Evolutionary conservation across 306 rosid species (phyloP).

Genomic region (Corylus avellana): DNA sequence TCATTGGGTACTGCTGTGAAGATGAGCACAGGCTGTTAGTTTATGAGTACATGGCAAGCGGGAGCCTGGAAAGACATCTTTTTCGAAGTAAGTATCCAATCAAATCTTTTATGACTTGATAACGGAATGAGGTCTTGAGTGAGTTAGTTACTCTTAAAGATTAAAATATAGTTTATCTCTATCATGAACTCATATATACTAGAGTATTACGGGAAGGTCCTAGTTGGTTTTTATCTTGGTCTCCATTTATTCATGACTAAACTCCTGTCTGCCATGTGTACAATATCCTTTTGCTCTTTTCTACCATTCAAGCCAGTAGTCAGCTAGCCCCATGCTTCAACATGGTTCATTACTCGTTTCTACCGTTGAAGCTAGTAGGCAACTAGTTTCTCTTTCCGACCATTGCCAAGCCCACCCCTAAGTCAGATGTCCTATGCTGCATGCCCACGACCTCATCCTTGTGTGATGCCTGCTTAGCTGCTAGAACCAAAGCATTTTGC

Average conservation of each 20-base stretch:
- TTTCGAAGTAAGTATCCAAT: conserved; percentile 76
- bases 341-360: background rate
- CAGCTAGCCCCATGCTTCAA: background rate
- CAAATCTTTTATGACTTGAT: conserved; percentile 14
- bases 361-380: too few species aligned
- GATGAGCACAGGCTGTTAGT: conserved; percentile 89
- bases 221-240: background rate
- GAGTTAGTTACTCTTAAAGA: background rate
- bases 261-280: background rate
- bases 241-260: background rate
- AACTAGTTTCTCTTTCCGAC: background rate
- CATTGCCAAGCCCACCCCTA: too few species aligned
- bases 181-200: background rate
- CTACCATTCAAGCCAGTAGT: background rate
- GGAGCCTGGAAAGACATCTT: conserved; percentile 93
- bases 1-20: conserved; percentile 95
- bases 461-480: background rate
- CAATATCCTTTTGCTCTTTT: background rate
- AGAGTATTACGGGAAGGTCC: background rate
- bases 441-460: too few species aligned
- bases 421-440: too few species aligned
- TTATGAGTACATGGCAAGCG: conserved; percentile 95
- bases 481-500: background rate
- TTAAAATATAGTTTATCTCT: background rate
- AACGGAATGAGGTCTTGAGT: background rate